A percentile compares a stretch with the other conserved stretches of the same genome.
phyloP scores from a whole-genome alignment of 768 basidiomycete genomes.

The Albatrellus ellisii region DNA sequence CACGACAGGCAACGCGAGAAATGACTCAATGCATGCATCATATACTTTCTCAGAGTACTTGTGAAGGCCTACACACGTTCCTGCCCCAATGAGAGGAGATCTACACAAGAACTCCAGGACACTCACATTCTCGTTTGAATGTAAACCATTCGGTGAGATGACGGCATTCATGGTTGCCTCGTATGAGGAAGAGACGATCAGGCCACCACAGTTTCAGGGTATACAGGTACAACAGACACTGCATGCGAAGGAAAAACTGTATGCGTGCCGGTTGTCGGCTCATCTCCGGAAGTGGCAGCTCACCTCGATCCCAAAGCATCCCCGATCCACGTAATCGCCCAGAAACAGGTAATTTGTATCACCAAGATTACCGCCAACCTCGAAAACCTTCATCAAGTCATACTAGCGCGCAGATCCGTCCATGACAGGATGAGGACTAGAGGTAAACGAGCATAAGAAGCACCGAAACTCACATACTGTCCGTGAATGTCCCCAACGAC shows the following conservation, averaged over 20 bases:
- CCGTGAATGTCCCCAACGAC: constrained; percentile 95
- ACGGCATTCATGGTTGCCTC: constrained; percentile 56
- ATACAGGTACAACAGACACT: constrained; percentile 51
- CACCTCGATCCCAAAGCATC: constrained; percentile 72
- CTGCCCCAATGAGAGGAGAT: background rate
- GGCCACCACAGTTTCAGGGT: constrained; percentile 52
- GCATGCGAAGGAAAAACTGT: background rate
- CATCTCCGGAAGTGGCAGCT: constrained; percentile 7
- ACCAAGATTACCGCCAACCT: constrained; percentile 72
- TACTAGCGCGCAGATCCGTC: constrained; percentile 36
- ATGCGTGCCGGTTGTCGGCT: background rate
- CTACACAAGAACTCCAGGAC: too few relatives aligned
- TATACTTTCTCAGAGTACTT: constrained; percentile 83
- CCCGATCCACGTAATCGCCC: constrained; percentile 92
- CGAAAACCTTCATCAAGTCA: constrained; percentile 94
- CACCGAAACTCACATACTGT: constrained; percentile 57
- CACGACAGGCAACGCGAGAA: constrained; percentile 80
- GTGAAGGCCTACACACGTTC: constrained; percentile 51
- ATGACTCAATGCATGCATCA: constrained; percentile 84
- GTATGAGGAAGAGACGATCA: constrained; percentile 42
- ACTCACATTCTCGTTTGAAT: constrained; percentile 91
- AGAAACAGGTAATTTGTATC: constrained; percentile 85
- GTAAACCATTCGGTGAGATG: constrained; percentile 65
- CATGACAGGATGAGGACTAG: background rate
- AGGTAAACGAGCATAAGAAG: background rate